Conservation (phyloP, 257 asterid species). For the Cordia subcordata region DNA sequence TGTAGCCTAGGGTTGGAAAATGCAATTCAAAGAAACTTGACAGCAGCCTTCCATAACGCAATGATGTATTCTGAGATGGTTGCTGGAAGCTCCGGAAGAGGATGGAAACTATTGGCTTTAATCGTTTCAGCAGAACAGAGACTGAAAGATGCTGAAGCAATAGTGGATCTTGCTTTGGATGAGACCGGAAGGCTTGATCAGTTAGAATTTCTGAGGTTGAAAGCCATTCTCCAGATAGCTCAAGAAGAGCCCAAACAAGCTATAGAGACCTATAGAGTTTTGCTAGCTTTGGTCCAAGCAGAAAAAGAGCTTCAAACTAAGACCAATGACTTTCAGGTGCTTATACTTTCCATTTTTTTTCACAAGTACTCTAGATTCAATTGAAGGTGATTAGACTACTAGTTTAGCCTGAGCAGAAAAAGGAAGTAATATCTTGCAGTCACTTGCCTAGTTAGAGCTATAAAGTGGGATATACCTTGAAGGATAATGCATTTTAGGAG, state of each 20-base stretch:
- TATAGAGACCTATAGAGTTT: slow-evolving; percentile 62
- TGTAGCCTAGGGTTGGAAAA: slow-evolving; percentile 60
- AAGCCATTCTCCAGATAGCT: slow-evolving; percentile 67
- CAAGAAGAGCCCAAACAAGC: slow-evolving; percentile 79
- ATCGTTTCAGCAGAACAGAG: slow-evolving; percentile 79
- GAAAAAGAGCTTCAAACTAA: slow-evolving; percentile 27
- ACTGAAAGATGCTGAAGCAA: slow-evolving; percentile 62
- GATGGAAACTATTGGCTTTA: slow-evolving; percentile 74
- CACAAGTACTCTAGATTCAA: neutral
- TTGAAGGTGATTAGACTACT: too few species aligned
- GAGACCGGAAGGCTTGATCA: slow-evolving; percentile 63
- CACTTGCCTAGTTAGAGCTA: too few species aligned
- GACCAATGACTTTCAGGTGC: slow-evolving; percentile 28
- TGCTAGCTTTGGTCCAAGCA: slow-evolving; percentile 66
- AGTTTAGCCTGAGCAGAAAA: too few species aligned
- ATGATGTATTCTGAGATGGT: slow-evolving; percentile 47
- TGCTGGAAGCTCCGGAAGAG: slow-evolving; percentile 50
- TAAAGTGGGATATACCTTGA: too few species aligned
- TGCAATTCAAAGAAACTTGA: slow-evolving; percentile 65
- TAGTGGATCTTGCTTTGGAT: slow-evolving; percentile 69
- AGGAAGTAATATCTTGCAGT: too few species aligned
- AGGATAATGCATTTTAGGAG: neutral
- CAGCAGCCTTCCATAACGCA: slow-evolving; percentile 49
- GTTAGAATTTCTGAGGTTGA: slow-evolving; percentile 64
- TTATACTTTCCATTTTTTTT: slow-evolving; percentile 1